Conservation (phyloP, 78 protist species). For the Dictyostelium capitatum region DNA sequence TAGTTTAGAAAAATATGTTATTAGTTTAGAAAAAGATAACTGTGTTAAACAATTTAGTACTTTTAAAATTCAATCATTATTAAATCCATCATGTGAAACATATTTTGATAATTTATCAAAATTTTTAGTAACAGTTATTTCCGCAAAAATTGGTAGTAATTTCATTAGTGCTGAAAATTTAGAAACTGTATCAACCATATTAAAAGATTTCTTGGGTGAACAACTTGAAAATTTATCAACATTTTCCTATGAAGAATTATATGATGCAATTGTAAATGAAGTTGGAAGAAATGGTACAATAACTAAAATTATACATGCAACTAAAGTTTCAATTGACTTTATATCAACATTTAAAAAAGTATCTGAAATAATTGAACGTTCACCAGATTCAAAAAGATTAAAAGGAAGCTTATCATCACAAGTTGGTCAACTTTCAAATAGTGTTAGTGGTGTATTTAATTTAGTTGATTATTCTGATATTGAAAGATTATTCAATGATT, state of each 20-base stretch:
- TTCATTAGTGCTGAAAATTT: neutral
- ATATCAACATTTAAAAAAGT: neutral
- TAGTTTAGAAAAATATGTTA: constrained; percentile 17
- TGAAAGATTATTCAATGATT: neutral
- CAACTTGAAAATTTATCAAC: neutral
- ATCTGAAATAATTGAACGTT: neutral
- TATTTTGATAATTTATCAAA: constrained; percentile 16
- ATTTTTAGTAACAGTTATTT: neutral
- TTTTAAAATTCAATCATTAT: neutral
- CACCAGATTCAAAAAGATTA: neutral
- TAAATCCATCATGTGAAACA: neutral
- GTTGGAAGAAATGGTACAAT: neutral
- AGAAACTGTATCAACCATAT: neutral
- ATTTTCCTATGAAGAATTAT: neutral
- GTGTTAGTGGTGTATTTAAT: neutral
- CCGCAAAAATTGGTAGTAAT: constrained; percentile 10
- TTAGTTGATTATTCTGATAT: neutral
- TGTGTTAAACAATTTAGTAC: neutral
- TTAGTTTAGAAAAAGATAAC: constrained; percentile 8
- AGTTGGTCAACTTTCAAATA: neutral
- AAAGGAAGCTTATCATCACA: neutral
- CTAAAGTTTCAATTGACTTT: neutral
- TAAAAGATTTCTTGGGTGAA: neutral
- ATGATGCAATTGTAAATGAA: neutral
- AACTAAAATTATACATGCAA: neutral